Evolutionary conservation across 2,329 filamentous ascomycete species (phyloP), one percentile per base, ranked within the genome.

Genomic region (Alternaria conjuncta): DNA sequence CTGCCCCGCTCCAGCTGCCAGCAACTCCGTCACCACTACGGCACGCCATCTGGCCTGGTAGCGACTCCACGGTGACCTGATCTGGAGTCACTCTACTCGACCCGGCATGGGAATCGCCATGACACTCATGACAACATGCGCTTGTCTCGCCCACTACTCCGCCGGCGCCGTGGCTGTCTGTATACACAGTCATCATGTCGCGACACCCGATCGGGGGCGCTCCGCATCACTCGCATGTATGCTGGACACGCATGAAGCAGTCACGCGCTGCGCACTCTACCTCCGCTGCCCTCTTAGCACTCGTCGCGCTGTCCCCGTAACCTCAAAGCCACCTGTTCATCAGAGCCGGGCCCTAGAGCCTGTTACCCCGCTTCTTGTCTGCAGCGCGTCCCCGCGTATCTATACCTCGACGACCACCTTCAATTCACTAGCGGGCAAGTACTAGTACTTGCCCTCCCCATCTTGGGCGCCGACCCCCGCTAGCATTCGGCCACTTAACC

Each of bases 341-440:
- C 72, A 68, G 64, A 63, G 66, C 61, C 64, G 68, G 58, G 63
- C 60, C 65, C 65, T 74, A 64, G 71, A 72, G 70, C 71, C 74
- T 71, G 67, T 71, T 78, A 79, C 77, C 78, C 77, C 77, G 76
- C 76, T 78, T 78, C 70, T 74, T 66, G 69, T 68, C 71, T 73
- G 69, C 74, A 72, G 54, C 66, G 54, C 64, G 50, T 49, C 55
- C 63, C 65, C 63, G 57, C 20, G 77, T 79, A 79, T 65, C 66
- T 55, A 46, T 77, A 79, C 77, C 53, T 69, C 55, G 11, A 58
- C 53, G 21, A 53, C 46, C 54, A 49, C 61, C 44, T 36, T 4
- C 25, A 23, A n/a, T 60, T 57, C 57, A 66, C 66, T 55, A 32
- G 12, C 20, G 13, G 23, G 25, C 45, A 68, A 20, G 77, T 79